phyloP scores from a whole-genome alignment of 768 basidiomycete species.

The Trichaptum fuscoviolaceum region DNA sequence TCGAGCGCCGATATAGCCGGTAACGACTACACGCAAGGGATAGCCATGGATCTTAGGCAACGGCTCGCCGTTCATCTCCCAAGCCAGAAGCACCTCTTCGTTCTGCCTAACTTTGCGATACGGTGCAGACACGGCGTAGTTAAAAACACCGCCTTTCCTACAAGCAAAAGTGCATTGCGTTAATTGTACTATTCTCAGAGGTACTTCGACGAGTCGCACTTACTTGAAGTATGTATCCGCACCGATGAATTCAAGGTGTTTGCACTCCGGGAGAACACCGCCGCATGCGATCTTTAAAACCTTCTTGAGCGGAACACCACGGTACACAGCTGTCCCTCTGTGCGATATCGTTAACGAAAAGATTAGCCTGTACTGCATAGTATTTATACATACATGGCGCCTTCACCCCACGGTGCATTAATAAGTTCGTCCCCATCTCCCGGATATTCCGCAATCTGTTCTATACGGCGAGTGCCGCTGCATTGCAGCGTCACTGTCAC shows the following conservation, averaged over 20 bases:
- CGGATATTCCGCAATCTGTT: constrained; percentile 47
- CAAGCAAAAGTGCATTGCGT: constrained; percentile 16
- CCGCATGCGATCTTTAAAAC: constrained; percentile 49
- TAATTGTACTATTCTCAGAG: constrained; percentile 30
- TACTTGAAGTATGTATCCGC: constrained; percentile 56
- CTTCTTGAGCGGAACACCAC: constrained; percentile 49
- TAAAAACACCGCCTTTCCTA: constrained; percentile 33
- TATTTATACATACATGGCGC: constrained; percentile 33
- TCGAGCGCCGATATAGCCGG: constrained; percentile 51
- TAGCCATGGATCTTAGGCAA: constrained; percentile 47
- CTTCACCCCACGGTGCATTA: constrained; percentile 48
- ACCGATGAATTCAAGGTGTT: constrained; percentile 52
- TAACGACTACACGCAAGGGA: constrained; percentile 45
- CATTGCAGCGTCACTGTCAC: constrained; percentile 52
- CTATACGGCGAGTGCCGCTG: constrained; percentile 46
- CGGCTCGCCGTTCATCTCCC: constrained; percentile 47
- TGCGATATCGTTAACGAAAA: neutral
- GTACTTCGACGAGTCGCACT: constrained; percentile 7
- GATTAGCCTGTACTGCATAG: constrained; percentile 7
- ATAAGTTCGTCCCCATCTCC: constrained; percentile 52
- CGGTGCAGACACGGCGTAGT: constrained; percentile 45
- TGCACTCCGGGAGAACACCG: constrained; percentile 40
- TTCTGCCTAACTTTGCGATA: constrained; percentile 41
- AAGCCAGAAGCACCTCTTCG: constrained; percentile 47
- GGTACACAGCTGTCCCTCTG: constrained; percentile 48